Evolutionary conservation across 2,329 filamentous ascomycete genomes (phyloP), one percentile per base, ranked within the genome.

Genomic region (Teratosphaeria viscida): DNA sequence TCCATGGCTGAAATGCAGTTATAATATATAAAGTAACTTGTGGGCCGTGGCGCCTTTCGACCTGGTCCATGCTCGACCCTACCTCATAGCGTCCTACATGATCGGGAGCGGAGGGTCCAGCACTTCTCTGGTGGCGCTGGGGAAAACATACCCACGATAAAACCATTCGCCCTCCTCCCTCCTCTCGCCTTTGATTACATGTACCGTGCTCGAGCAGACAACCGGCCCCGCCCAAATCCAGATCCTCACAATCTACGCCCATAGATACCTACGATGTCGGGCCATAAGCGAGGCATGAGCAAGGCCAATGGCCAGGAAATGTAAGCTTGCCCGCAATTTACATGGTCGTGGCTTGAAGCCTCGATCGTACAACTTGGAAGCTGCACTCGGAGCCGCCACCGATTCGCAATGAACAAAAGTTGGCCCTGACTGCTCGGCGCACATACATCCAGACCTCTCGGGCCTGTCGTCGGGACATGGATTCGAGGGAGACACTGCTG

Each of bases 221-320:
- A 49, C 43, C 16, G 8, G 19, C 19, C 16, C 19, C n/a, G 5
- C 16, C 16, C 2, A 14, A n/a, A 2, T 5, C n/a, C 43, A 49
- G 23, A 19, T 5, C 19, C 23, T 23, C 19, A 7, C 43, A 49
- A 49, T 23, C 43, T 23, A 19, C 23, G 3, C 43, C 8, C 43
- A 19, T 23, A 49, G 5, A n/a, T 49, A 49, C 23, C 23, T 23
- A 23, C 43, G 16, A 56, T 56, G 55, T 56, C 55, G 55, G 39
- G 55, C 26, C 70, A 72, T 64, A 63, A 68, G 64, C 61, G 70
- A 29, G 64, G 67, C 62, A 66, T 71, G 61, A 64, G 60, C 64
- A 70, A 70, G 65, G 67, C 69, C 59, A 71, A 68, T 63, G 70
- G 69, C 59, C 60, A 70, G 64, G 68, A 71, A 64, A 67, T 72